phyloP scores from a whole-genome alignment of 805 yeast species.

The Candida hungchunana region DNA sequence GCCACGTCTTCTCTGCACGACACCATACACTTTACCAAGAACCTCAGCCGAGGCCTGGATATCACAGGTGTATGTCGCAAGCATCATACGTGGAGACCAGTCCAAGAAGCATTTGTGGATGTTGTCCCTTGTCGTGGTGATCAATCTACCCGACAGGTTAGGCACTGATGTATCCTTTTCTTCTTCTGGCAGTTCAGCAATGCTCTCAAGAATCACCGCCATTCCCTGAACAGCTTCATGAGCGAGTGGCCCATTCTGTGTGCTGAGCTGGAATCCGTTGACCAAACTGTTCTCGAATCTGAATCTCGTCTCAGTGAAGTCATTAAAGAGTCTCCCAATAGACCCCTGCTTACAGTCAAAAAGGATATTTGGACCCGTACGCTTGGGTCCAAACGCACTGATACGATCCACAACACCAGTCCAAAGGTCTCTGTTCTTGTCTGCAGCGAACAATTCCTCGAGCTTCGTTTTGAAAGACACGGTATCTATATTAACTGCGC shows the following conservation, averaged over 20 bases:
- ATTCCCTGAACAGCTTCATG: conserved; percentile 86
- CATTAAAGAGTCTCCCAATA: conserved; percentile 32
- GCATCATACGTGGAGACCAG: conserved; percentile 85
- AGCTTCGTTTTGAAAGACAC: conserved; percentile 33
- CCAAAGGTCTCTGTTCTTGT: conserved; percentile 27
- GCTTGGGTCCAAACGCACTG: conserved; percentile 71
- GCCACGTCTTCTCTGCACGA: conserved; percentile 86
- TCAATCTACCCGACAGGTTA: conserved; percentile 65
- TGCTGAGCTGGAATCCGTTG: conserved; percentile 83
- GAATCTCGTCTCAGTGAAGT: conserved; percentile 18
- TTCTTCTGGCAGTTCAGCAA: conserved; percentile 28
- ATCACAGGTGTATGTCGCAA: conserved; percentile 93
- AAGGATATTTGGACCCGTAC: conserved; percentile 70
- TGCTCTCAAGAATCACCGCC: conserved; percentile 42
- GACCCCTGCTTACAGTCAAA: conserved; percentile 44
- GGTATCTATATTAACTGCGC: conserved; percentile 21
- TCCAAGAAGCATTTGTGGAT: conserved; percentile 68
- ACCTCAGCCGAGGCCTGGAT: conserved; percentile 95
- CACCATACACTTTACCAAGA: conserved; percentile 91
- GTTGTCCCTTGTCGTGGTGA: conserved; percentile 66
- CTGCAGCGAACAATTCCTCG: conserved; percentile 27
- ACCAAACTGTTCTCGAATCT: conserved; percentile 59
- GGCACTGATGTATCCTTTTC: conserved; percentile 31
- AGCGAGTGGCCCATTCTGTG: conserved; percentile 81
- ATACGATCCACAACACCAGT: conserved; percentile 36